Evolutionary conservation across 495 filamentous ascomycete genomes (phyloP), one percentile per base, ranked within the genome.

Genomic region (Penicillium robsamsonii): DNA sequence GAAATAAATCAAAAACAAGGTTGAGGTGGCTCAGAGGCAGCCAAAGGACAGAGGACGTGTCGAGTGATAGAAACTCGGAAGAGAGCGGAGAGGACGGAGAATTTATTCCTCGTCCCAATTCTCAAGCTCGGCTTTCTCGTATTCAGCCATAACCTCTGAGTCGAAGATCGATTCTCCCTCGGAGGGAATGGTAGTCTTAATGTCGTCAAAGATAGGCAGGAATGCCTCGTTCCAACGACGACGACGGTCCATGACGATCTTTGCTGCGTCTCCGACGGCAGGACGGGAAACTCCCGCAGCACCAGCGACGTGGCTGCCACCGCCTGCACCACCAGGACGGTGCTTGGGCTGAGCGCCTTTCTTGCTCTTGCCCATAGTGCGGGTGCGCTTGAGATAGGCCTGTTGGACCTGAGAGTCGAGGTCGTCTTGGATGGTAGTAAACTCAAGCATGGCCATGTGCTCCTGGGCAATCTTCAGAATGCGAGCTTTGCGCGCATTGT

Each of bases 301-400:
- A 27, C 68, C 64, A 44, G 68, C 75, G 45, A 75, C 63, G 56
- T 83, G 79, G 51, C 72, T 77, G 40, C 83, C 83, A 42, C 80
- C 80, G 22, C 79, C 81, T 4, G 76, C 73, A 31, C 79, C 82
- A 30, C 82, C 82, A 17, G 91, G 91, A 3, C 91, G 79, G 47
- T 79, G 68, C 65, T 92, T 93, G n/a, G 86, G 82, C 56, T 84
- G 75, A 7, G 75, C 71, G 41, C 76, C 75, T 74, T 96, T 96
- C 75, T 96, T 97, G 47, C 84, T 90, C 75, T 91, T 96, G 65
- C 90, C 88, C 74, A 97, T 85, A 4, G 89, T 96, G 29, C 94
- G 87, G n/a, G 91, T 96, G 40, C 94, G 88, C 78, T 97, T 97
- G 37, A 95, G 85, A 64, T 96, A 99, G 25, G 92, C 92, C 63